Percentiles rank a stretch among this genome's conserved stretches.
Evolutionary conservation across 2,329 filamentous ascomycete genomes (phyloP).

Genomic region (Tolypocladium amazonense): DNA sequence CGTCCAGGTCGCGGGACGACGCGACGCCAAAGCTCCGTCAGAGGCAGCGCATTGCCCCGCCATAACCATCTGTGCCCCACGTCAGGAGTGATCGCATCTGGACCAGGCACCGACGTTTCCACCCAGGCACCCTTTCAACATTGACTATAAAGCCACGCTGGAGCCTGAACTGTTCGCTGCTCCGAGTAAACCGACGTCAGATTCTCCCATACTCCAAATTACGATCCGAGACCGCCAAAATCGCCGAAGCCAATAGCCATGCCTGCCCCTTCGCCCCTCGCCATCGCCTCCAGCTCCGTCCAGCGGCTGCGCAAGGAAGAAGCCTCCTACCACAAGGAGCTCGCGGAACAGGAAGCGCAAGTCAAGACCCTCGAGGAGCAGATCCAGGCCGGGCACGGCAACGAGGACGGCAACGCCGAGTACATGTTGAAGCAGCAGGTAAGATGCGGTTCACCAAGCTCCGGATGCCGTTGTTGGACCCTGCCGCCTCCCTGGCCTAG

Average conservation of each 20-base stretch:
- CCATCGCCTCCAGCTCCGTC: conserved; percentile 71
- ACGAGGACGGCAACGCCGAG: conserved; percentile 63
- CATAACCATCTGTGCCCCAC: not conserved
- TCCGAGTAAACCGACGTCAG: not conserved
- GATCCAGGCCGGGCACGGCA: conserved; percentile 33
- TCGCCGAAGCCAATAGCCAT: conserved; percentile 33
- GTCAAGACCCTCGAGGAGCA: conserved; percentile 59
- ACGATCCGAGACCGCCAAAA: not conserved
- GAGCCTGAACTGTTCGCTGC: not conserved
- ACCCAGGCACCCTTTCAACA: not conserved
- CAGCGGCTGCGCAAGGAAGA: conserved; percentile 86
- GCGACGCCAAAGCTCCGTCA: not conserved
- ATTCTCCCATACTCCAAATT: too few relatives aligned
- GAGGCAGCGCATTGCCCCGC: not conserved
- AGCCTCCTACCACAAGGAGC: conserved; percentile 78
- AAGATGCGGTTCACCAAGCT: conserved; percentile 12
- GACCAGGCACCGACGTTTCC: not conserved
- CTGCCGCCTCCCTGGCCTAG: not conserved
- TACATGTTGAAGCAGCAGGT: conserved; percentile 85
- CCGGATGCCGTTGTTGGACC: not conserved
- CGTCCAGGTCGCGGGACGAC: not conserved
- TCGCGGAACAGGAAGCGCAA: conserved; percentile 61
- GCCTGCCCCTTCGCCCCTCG: conserved; percentile 65
- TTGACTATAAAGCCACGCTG: not conserved
- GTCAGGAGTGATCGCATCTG: not conserved